A percentile compares a stretch with the other conserved stretches of the same genome.
Evolutionary conservation across 116 monocot species (phyloP).

Genomic region (Zostera marina): DNA sequence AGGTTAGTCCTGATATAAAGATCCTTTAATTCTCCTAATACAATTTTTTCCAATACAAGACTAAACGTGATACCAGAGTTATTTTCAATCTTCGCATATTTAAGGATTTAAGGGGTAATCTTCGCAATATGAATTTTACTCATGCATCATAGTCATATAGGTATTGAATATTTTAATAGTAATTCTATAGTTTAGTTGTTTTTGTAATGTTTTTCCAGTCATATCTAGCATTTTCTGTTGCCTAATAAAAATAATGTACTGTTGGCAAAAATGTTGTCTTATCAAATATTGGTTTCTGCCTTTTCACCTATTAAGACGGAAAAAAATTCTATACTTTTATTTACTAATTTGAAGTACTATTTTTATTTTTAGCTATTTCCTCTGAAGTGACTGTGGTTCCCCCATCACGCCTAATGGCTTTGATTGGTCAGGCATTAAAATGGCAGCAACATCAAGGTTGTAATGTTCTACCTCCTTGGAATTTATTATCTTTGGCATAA

Average conservation of each 20-base stretch:
- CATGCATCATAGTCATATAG: no score
- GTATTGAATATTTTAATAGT: no score
- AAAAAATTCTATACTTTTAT: background rate
- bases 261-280: no score
- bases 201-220: no score
- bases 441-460: conserved; percentile 99
- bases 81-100: background rate
- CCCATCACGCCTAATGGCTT: conserved; percentile 84
- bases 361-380: conserved; percentile 52
- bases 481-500: background rate
- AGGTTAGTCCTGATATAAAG: conserved; percentile 29
- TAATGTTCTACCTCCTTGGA: conserved; percentile 11
- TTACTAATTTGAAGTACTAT: background rate
- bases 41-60: background rate
- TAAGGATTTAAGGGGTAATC: no score
- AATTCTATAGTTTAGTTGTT: no score
- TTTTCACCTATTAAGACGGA: background rate
- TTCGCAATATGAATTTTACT: no score
- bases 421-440: conserved; percentile 94
- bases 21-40: background rate
- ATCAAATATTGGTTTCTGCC: background rate
- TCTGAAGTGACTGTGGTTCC: conserved; percentile 90
- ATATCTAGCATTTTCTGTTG: no score
- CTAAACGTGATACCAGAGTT: no score
- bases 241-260: no score